Conservation (phyloP, 2,329 filamentous ascomycete genomes). For the Paecilomyces niveus region DNA sequence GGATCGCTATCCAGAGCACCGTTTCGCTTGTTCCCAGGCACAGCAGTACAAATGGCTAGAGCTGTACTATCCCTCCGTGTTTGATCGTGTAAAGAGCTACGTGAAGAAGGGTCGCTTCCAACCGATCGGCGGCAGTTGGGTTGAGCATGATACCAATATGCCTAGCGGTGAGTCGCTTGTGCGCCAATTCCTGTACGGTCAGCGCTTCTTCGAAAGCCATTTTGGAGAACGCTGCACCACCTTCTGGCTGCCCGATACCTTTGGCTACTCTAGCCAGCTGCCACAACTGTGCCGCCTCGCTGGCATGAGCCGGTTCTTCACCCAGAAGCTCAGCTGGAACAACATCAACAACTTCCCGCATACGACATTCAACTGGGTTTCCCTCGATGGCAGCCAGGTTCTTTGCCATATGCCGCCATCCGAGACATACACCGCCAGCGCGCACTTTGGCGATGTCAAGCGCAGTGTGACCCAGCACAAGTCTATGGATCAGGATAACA, state of each 20-base stretch:
- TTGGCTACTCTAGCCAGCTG: slow-evolving; percentile 92
- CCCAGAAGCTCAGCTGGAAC: slow-evolving; percentile 98
- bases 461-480: slow-evolving; percentile 89
- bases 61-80: slow-evolving; percentile 77
- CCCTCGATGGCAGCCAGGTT: slow-evolving; percentile 90
- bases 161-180: slow-evolving; percentile 91
- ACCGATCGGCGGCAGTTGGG: slow-evolving; percentile 95
- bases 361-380: slow-evolving; percentile 98
- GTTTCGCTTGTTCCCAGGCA: slow-evolving; percentile 87
- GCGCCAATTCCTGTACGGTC: slow-evolving; percentile 90
- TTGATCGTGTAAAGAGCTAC: slow-evolving; percentile 84
- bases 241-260: slow-evolving; percentile 97
- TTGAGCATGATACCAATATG: slow-evolving; percentile 97
- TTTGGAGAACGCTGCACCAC: slow-evolving; percentile 85
- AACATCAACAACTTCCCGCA: slow-evolving; percentile 99
- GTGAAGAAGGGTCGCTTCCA: slow-evolving; percentile 87
- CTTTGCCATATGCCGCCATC: slow-evolving; percentile 95
- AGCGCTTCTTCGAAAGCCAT: slow-evolving; percentile 86
- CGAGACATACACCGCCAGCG: slow-evolving; percentile 91
- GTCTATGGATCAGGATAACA: slow-evolving; percentile 86
- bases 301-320: slow-evolving; percentile 96
- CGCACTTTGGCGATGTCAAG: slow-evolving; percentile 89
- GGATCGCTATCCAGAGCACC: slow-evolving; percentile 88
- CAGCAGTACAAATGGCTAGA: slow-evolving; percentile 99
- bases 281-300: slow-evolving; percentile 88